phyloP scores from a whole-genome alignment of 2,329 filamentous ascomycete species.

The Dothistroma pini region DNA sequence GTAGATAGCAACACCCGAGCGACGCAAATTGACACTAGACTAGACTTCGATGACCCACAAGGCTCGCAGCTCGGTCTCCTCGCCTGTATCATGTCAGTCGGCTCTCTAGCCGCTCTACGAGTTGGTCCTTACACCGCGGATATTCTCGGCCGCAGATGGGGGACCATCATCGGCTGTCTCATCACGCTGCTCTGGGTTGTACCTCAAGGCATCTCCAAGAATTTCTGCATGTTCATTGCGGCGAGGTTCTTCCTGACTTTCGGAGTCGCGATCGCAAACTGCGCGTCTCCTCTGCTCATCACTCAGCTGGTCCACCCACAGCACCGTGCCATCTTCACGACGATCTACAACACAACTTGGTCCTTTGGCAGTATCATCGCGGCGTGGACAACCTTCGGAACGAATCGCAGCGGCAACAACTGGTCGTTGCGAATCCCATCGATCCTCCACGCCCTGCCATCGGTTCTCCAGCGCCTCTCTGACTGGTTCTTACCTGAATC shows the following conservation, averaged over 20 bases:
- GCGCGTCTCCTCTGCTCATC: slow-evolving; percentile 31
- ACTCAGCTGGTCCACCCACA: slow-evolving; percentile 48
- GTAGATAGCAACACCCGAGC: neutral
- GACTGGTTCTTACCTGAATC: slow-evolving; percentile 56
- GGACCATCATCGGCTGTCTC: slow-evolving; percentile 46
- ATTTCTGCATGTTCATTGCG: slow-evolving; percentile 45
- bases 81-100: slow-evolving; percentile 49
- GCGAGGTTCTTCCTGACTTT: slow-evolving; percentile 41
- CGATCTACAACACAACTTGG: slow-evolving; percentile 48
- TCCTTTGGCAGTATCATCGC: slow-evolving; percentile 46
- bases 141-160: slow-evolving; percentile 45
- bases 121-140: slow-evolving; percentile 49
- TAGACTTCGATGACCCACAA: slow-evolving; percentile 32
- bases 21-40: neutral
- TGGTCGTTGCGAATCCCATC: slow-evolving; percentile 55
- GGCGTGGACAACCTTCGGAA: slow-evolving; percentile 48
- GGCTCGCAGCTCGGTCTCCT: slow-evolving; percentile 43
- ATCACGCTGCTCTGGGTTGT: slow-evolving; percentile 47
- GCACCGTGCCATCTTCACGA: slow-evolving; percentile 48
- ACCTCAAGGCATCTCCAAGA: slow-evolving; percentile 40
- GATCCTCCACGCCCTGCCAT: slow-evolving; percentile 50
- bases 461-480: slow-evolving; percentile 44
- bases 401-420: slow-evolving; percentile 37
- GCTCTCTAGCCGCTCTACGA: slow-evolving; percentile 47
- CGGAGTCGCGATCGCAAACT: slow-evolving; percentile 41